These are phyloP conservation scores for Globisporangium abappressorium DNA, from an alignment of 352 stramenopile genomes.

Conservation along the genomic window DNA sequence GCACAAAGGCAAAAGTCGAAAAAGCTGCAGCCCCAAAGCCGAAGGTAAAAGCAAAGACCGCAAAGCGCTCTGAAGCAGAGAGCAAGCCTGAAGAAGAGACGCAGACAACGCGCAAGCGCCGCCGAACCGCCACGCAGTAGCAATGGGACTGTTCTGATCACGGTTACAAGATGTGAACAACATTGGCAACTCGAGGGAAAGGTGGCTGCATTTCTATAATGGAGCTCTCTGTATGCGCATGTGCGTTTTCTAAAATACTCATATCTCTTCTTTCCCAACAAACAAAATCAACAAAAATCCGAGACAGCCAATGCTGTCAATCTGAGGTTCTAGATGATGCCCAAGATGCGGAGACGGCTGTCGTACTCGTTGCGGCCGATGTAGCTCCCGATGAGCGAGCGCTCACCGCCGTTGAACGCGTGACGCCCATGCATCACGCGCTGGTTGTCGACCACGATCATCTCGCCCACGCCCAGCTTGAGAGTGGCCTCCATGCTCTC, in stretches of 20 bases:
- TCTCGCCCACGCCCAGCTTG: conserved; percentile 74
- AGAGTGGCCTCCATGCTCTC: conserved; percentile 54
- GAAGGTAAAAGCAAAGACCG: conserved; percentile 12
- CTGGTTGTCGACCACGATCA: conserved; percentile 88
- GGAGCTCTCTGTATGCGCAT: not conserved
- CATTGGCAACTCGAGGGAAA: not conserved
- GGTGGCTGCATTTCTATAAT: not conserved
- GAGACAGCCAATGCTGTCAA: not conserved
- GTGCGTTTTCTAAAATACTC: not conserved
- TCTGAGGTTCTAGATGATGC: conserved; percentile 57
- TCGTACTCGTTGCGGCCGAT: conserved; percentile 86
- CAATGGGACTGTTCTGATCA: not conserved
- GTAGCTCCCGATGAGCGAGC: conserved; percentile 86
- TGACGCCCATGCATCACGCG: conserved; percentile 82
- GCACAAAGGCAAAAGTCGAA: conserved; percentile 9
- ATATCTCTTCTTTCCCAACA: not conserved
- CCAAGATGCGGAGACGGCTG: conserved; percentile 72
- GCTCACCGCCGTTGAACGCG: conserved; percentile 72
- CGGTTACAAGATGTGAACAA: not conserved
- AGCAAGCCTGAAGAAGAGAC: conserved; percentile 8
- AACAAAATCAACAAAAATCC: not conserved
- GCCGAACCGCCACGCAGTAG: conserved; percentile 1
- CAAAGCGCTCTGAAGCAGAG: not conserved
- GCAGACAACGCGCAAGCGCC: conserved; percentile 17
- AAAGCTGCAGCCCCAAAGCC: conserved; percentile 12